Base-by-base conservation (phyloP, 305 asterid genomes). In the Euphrasia arctica region DNA sequence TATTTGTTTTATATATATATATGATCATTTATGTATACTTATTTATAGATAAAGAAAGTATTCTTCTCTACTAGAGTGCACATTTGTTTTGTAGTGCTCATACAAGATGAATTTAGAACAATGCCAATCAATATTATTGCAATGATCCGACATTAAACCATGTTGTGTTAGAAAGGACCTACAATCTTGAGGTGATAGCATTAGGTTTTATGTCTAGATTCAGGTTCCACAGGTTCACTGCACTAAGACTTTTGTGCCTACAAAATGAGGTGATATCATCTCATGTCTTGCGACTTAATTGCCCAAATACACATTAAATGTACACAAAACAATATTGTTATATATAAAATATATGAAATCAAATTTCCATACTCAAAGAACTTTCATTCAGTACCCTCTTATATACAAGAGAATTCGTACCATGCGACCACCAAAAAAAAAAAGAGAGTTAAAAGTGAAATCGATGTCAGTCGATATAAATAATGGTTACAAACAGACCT, bases 141-240 rank as follows among this genome's bases (percentile, higher is more conserved):
- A 25, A 29, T 25, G 12, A 55, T 2, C 57, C 14, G 14, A 55
- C 60, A 55, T 4, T 25, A 8, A 54, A 54, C 59, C 34, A 22
- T 25, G 36, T 54, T 47, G 66, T 48, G 45, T 48, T 12, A 7
- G 13, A 18, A 42, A 60, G 73, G 67, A 58, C 77, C 77, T 74
- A 64, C 74, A 49, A 63, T 50, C 63, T 57, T 57, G 31, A 73
- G 77, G 49, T 48, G 52, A 18, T 47, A 56, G 42, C 31, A 48
- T 56, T 62, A 18, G 39, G 67, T 70, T 67, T 58, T 32, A 22
- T 67, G 80, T 71, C 79, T 67, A 67, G 58, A 71, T 66, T 58
- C 79, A 70, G 45, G 65, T 18, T 41, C 58, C 27, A 25, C 27
- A 51, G 71, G 71, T 75, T 67, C 79, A 67, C 52, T 67, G 79